Evolutionary conservation across 2,329 filamentous ascomycete genomes (phyloP).

Genomic region (Plenodomus lindquistii): DNA sequence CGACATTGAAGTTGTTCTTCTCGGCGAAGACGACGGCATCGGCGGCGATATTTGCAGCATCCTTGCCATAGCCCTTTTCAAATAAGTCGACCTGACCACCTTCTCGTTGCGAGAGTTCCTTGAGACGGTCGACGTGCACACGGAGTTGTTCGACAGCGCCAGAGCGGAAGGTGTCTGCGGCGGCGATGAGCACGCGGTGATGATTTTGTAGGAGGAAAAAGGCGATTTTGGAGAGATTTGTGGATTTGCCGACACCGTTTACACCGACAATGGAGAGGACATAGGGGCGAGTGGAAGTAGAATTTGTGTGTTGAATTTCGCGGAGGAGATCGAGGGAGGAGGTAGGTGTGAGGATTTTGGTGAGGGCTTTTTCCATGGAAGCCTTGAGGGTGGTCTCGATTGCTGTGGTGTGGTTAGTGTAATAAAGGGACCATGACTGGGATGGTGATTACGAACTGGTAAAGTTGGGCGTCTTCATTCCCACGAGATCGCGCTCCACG

Average conservation of each 20-base stretch:
- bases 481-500: conserved; percentile 86
- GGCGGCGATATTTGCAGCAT: conserved; percentile 91
- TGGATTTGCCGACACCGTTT: conserved; percentile 97
- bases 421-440: background rate
- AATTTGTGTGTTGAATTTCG: conserved; percentile 78
- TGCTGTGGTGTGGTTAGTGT: conserved; percentile 45
- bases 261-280: conserved; percentile 98
- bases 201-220: conserved; percentile 98
- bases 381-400: conserved; percentile 81
- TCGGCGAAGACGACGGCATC: conserved; percentile 85
- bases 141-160: conserved; percentile 96
- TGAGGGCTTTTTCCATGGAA: conserved; percentile 89
- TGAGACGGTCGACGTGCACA: conserved; percentile 91
- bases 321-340: conserved; percentile 92
- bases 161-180: conserved; percentile 95
- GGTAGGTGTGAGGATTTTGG: conserved; percentile 94
- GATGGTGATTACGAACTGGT: conserved; percentile 59
- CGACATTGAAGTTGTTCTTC: conserved; percentile 81
- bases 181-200: conserved; percentile 90
- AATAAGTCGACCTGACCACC: conserved; percentile 83
- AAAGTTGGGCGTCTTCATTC: conserved; percentile 89
- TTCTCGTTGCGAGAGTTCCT: conserved; percentile 83
- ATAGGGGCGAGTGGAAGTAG: conserved; percentile 73
- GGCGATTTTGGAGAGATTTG: conserved; percentile 95
- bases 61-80: conserved; percentile 97